Conservation (phyloP, 495 filamentous ascomycete species). For the Aspergillus conjunctus region DNA sequence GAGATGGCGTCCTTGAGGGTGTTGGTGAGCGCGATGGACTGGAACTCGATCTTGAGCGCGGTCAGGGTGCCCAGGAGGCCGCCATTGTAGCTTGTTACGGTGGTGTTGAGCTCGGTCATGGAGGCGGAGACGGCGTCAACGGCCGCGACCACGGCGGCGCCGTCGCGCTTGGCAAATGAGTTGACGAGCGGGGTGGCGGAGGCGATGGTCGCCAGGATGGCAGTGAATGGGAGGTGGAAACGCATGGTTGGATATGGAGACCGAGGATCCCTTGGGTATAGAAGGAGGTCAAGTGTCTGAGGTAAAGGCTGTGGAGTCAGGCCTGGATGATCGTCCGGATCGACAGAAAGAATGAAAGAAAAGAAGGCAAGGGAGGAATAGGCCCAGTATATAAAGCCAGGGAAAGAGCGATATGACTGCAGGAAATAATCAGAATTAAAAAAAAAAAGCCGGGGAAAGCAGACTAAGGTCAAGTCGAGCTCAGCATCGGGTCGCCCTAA, state of each 20-base stretch:
- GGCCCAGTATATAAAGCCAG: not conserved
- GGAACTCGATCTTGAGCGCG: conserved; percentile 27
- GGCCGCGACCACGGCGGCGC: conserved; percentile 23
- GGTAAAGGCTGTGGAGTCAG: not conserved
- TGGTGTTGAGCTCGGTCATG: conserved; percentile 27
- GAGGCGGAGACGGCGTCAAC: conserved; percentile 20
- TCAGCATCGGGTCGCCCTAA: no score
- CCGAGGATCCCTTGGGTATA: no score
- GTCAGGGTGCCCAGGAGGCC: conserved; percentile 23
- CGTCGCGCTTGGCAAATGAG: conserved; percentile 23
- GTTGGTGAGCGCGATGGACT: conserved; percentile 14
- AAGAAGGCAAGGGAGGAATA: not conserved
- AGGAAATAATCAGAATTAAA: not conserved
- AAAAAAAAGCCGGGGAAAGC: not conserved
- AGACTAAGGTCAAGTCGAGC: no score
- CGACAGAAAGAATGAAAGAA: not conserved
- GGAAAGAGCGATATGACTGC: not conserved
- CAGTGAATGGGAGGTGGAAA: conserved; percentile 17
- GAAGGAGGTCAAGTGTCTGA: no score
- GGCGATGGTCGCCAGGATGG: conserved; percentile 8
- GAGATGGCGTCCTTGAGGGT: conserved; percentile 22
- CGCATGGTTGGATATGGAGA: conserved; percentile 6
- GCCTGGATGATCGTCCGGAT: not conserved
- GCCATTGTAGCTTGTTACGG: conserved; percentile 27
- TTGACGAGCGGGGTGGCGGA: conserved; percentile 12